Conservation (phyloP, 116 monocot species). For the Iris pallida region DNA sequence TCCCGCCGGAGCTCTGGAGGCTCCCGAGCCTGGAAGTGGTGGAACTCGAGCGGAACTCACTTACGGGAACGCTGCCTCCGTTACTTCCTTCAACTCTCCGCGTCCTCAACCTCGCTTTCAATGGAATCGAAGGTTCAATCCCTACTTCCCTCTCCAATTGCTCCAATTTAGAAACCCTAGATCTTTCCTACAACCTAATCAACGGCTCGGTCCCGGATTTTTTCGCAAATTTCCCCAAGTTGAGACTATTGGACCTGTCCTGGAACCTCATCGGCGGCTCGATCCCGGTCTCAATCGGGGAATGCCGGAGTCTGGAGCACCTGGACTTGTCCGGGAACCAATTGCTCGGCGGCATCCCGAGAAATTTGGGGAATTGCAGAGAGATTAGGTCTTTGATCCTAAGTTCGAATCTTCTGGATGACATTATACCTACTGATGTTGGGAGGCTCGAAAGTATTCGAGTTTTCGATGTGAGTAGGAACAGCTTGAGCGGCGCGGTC, state of each 20-base stretch:
- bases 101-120: conserved; percentile 43
- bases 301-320: conserved; percentile 34
- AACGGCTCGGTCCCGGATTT: conserved; percentile 37
- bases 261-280: conserved; percentile 16
- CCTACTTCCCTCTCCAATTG: conserved; percentile 30
- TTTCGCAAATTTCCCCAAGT: conserved; percentile 20
- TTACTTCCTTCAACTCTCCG: conserved; percentile 14
- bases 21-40: conserved; percentile 25
- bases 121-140: conserved; percentile 41
- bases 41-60: conserved; percentile 37
- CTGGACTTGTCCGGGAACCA: conserved; percentile 60
- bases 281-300: conserved; percentile 37
- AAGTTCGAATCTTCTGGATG: conserved; percentile 58
- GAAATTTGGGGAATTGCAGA: conserved; percentile 57
- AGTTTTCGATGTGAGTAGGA: conserved; percentile 74
- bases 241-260: conserved; percentile 33
- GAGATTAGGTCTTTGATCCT: conserved; percentile 45
- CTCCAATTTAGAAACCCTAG: conserved; percentile 34
- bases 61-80: conserved; percentile 40
- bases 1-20: conserved; percentile 11
- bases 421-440: conserved; percentile 50
- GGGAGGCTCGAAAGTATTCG: conserved; percentile 51
- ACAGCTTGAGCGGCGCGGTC: conserved; percentile 65
- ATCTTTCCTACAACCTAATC: conserved; percentile 50
- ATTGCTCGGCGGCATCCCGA: conserved; percentile 48